phyloP scores from a whole-genome alignment of 2,329 filamentous ascomycete genomes.

The Eutypa lata region DNA sequence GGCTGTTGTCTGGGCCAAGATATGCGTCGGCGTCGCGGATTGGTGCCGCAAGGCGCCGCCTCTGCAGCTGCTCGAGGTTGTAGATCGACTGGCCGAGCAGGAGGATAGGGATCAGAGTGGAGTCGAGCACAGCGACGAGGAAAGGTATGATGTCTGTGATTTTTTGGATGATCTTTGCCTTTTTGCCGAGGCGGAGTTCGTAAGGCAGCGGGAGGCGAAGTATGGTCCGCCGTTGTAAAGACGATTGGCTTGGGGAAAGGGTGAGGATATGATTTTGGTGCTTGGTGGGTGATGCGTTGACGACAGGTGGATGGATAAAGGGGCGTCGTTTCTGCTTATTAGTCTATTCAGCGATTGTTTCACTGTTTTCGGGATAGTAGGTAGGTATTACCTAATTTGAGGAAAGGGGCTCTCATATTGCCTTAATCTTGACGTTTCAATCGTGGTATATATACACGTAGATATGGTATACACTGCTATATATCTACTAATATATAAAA shows the following conservation, averaged over 20 bases:
- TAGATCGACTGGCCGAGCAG: slow-evolving; percentile 24
- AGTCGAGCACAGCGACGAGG: slow-evolving; percentile 1
- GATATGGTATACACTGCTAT: too few species aligned
- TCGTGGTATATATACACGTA: too few species aligned
- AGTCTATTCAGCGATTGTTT: not conserved
- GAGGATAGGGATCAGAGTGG: slow-evolving; percentile 23
- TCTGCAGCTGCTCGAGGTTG: slow-evolving; percentile 18
- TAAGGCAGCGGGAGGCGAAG: slow-evolving; percentile 16
- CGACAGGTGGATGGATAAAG: not conserved
- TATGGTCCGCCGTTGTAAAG: slow-evolving; percentile 15
- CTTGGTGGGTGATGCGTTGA: not conserved
- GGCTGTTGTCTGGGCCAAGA: slow-evolving; percentile 16
- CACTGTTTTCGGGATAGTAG: not conserved
- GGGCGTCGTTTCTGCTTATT: not conserved
- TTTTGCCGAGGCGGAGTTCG: slow-evolving; percentile 24
- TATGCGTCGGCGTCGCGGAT: slow-evolving; percentile 29
- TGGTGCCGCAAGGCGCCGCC: slow-evolving; percentile 10
- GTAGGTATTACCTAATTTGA: too few species aligned
- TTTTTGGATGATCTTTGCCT: slow-evolving; percentile 33
- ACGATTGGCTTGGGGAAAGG: too few species aligned
- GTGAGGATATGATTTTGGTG: too few species aligned
- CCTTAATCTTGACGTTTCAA: too few species aligned
- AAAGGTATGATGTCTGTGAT: slow-evolving; percentile 33
- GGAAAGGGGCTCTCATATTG: too few species aligned
- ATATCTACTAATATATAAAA: not conserved